Base-by-base conservation (phyloP, 352 stramenopile species). In the Phytophthora colocasiae region DNA sequence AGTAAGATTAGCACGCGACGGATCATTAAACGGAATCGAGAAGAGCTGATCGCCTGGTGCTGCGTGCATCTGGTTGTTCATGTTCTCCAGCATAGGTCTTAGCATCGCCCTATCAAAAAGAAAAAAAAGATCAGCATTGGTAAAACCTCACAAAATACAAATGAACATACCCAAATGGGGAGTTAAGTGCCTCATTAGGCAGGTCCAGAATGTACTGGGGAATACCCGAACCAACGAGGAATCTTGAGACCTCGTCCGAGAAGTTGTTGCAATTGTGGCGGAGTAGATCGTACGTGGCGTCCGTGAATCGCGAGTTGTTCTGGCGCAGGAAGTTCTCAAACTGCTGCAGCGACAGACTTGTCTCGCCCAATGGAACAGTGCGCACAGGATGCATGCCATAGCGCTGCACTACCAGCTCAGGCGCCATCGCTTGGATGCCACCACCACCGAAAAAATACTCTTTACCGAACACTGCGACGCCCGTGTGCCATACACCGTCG, bases 251-350 rank as follows among this genome's bases (percentile, higher is more conserved):
- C 54, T 97, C 91, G 71, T 99, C 79, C 9, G 83, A 93, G 67
- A 99, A 99, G 71, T 98, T 98, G 81, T 99, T 99, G 85, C 97
- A 99, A 74, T 99, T 99, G 64, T 98, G 79, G 49, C 80, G 70
- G 41, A 99, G 85, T 48, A 99, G 79, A 67, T 99, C 95, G 74
- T 99, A 99, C 6, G 90, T 97, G 39, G 80, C 77, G 8, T 78
- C 79, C 19, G 89, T 97, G 73, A 96, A 99, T 24, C 83, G 81
- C n/a, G 85, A 66, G 39, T 73, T 89, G 54, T 92, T 85, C 39
- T 89, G 56, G 6, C 85, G 76, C 36, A 96, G 62, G 40, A 97
- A 99, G 4, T 72, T 60, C 55, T 98, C 88, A 46, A 98, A 91
- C 11, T 96, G 66, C 19, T 77, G 67, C 58, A 89, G 69, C 19